phyloP scores from a whole-genome alignment of 257 asterid genomes.

The Salvia miltiorrhiza region DNA sequence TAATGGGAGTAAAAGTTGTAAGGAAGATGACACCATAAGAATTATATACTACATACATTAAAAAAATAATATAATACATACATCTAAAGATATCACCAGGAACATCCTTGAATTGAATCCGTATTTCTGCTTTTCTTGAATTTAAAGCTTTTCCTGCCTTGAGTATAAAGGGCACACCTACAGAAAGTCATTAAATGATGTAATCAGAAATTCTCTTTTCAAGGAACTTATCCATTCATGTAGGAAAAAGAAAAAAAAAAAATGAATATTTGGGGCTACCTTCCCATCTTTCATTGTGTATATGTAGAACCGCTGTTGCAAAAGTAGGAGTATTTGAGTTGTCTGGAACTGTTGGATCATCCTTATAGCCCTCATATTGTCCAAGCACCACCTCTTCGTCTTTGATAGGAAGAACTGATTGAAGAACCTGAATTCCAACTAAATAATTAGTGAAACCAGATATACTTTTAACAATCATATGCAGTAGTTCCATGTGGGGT shows the following conservation, averaged over 20 bases:
- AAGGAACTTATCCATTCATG: neutral
- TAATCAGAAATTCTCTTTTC: neutral
- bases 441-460: constrained; percentile 17
- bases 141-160: constrained; percentile 97
- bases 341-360: constrained; percentile 91
- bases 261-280: constrained; percentile 39
- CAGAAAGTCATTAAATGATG: constrained; percentile 26
- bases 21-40: neutral
- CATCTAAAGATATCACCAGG: constrained; percentile 93
- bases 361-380: constrained; percentile 91
- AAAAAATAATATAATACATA: constrained; percentile 25
- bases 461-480: neutral
- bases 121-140: constrained; percentile 94
- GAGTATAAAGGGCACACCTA: constrained; percentile 95
- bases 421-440: constrained; percentile 70
- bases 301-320: constrained; percentile 61
- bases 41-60: constrained; percentile 27
- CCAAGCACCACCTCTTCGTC: constrained; percentile 96
- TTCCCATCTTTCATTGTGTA: constrained; percentile 96
- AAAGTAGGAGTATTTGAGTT: constrained; percentile 89
- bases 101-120: constrained; percentile 95
- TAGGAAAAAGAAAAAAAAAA: neutral
- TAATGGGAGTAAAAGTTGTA: neutral
- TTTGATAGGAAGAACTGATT: constrained; percentile 77
- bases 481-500: neutral